Evolutionary conservation across 2,329 filamentous ascomycete species (phyloP).

Genomic region (Fusarium pilosicola): DNA sequence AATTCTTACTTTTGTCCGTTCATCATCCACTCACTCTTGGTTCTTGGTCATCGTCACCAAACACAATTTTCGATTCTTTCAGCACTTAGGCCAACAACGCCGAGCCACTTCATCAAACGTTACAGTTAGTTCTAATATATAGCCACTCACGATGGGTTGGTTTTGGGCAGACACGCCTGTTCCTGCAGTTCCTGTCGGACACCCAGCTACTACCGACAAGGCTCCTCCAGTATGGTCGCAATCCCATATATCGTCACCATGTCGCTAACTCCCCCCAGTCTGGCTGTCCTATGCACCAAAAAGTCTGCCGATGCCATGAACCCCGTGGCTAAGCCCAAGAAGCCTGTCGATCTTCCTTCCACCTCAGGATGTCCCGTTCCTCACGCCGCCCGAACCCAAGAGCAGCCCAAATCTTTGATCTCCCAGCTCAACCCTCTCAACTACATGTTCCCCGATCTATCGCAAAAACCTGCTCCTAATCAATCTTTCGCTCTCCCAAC

Average conservation of each 20-base stretch:
- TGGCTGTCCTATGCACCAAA: slow-evolving; percentile 67
- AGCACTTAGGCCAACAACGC: background rate
- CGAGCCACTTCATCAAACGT: background rate
- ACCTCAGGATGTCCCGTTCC: slow-evolving; percentile 55
- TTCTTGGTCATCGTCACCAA: slow-evolving; percentile 27
- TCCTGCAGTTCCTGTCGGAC: slow-evolving; percentile 48
- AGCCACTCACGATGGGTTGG: slow-evolving; percentile 63
- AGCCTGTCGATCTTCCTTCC: slow-evolving; percentile 34
- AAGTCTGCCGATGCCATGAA: slow-evolving; percentile 61
- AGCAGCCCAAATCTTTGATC: slow-evolving; percentile 58
- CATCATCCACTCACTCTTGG: slow-evolving; percentile 28
- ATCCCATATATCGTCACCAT: background rate
- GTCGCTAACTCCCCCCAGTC: slow-evolving; percentile 51
- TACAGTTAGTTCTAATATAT: background rate
- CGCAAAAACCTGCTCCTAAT: slow-evolving; percentile 78
- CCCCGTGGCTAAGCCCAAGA: slow-evolving; percentile 41
- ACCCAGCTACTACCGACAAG: slow-evolving; percentile 45
- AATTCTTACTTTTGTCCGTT: slow-evolving; percentile 21
- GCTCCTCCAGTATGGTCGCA: slow-evolving; percentile 48
- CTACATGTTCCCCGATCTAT: slow-evolving; percentile 92
- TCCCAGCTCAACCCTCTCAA: slow-evolving; percentile 78
- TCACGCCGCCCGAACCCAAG: slow-evolving; percentile 49
- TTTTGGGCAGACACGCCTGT: slow-evolving; percentile 67
- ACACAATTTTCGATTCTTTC: slow-evolving; percentile 1
- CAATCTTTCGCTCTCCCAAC: slow-evolving; percentile 82